Evolutionary conservation across 2,329 filamentous ascomycete species (phyloP).

Genomic region (Trichoderma citrinoviride): DNA sequence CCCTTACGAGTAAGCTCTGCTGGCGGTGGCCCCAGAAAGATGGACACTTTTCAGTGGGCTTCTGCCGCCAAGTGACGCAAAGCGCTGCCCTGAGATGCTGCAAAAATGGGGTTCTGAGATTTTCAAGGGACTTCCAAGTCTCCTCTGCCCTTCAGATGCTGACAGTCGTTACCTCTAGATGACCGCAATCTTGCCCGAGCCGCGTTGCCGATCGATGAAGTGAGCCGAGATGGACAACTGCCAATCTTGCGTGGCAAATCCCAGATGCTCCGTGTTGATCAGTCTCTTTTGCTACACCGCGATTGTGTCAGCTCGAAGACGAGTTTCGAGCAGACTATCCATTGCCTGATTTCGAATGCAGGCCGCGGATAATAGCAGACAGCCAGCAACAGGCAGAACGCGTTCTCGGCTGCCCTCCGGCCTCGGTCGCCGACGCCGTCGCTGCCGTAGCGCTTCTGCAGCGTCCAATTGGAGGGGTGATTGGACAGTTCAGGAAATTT

Average conservation of each 20-base stretch:
- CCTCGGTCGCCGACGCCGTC: constrained; percentile 5
- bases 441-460: not conserved
- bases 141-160: too few relatives aligned
- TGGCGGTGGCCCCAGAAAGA: constrained; percentile 1
- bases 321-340: not conserved
- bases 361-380: not conserved
- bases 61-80: constrained; percentile 16
- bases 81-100: constrained; percentile 6
- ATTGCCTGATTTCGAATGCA: not conserved
- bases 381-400: not conserved
- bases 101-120: constrained; percentile 7
- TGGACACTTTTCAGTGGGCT: constrained; percentile 3
- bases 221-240: not conserved
- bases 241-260: not conserved
- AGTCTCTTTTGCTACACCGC: not conserved
- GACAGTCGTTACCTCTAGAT: constrained; percentile 3
- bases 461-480: not conserved
- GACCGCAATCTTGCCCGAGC: not conserved
- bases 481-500: not conserved
- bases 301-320: not conserved
- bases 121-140: not conserved
- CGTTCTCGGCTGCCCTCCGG: constrained; percentile 8
- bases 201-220: constrained; percentile 12
- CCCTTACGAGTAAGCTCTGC: not conserved
- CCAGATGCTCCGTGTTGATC: not conserved